Evolutionary conservation across 1,284 basidiomycete species (phyloP).

Genomic region (Cryptococcus floricola): DNA sequence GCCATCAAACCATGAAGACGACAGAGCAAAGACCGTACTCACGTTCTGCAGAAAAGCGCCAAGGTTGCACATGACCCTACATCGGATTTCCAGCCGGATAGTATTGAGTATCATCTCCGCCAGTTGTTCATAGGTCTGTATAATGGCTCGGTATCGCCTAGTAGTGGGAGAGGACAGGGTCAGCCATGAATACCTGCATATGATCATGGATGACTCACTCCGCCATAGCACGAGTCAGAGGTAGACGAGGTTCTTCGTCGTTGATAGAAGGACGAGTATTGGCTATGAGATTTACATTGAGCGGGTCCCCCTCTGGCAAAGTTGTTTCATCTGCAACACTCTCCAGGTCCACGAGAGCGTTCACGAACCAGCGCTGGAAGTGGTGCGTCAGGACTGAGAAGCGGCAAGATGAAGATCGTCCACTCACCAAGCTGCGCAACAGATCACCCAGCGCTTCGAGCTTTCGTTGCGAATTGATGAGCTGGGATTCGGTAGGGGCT

Average conservation of each 20-base stretch:
- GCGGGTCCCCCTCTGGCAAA: slow-evolving; percentile 51
- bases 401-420: background rate
- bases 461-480: slow-evolving; percentile 73
- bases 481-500: slow-evolving; percentile 60
- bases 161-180: slow-evolving; percentile 9
- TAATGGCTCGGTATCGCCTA: slow-evolving; percentile 83
- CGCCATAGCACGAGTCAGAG: slow-evolving; percentile 79
- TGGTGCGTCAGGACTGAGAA: background rate
- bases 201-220: slow-evolving; percentile 56
- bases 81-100: slow-evolving; percentile 82
- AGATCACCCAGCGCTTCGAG: slow-evolving; percentile 73
- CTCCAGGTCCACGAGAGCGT: slow-evolving; percentile 64
- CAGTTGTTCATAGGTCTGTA: slow-evolving; percentile 84
- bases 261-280: slow-evolving; percentile 13
- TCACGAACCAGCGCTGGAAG: slow-evolving; percentile 71
- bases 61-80: slow-evolving; percentile 77
- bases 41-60: slow-evolving; percentile 72
- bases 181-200: background rate
- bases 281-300: slow-evolving; percentile 43
- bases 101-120: slow-evolving; percentile 83
- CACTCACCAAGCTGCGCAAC: slow-evolving; percentile 77
- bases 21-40: slow-evolving; percentile 24
- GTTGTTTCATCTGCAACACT: slow-evolving; percentile 58
- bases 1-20: background rate
- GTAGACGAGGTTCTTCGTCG: slow-evolving; percentile 61